Percentiles rank a stretch among this genome's conserved stretches.
Conservation (phyloP, 2,329 filamentous ascomycete species). For the Fusarium sp. region DNA sequence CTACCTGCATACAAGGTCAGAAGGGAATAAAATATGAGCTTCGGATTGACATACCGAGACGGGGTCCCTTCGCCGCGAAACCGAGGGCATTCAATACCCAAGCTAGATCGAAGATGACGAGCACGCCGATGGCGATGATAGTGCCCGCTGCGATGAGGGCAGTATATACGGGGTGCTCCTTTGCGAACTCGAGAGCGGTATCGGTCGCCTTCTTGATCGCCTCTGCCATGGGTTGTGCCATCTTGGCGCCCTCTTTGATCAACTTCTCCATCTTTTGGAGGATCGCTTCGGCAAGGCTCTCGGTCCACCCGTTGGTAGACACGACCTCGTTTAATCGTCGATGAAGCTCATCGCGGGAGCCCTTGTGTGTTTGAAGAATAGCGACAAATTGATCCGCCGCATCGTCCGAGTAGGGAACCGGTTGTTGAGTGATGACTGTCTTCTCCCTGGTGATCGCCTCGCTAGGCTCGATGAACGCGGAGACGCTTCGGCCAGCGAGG, state of each 20-base stretch:
- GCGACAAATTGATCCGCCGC: conserved; percentile 27
- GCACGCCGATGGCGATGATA: conserved; percentile 31
- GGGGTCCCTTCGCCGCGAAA: conserved; percentile 29
- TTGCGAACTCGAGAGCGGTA: conserved; percentile 30
- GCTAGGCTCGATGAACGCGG: rapidly evolving
- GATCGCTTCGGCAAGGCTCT: conserved; percentile 28
- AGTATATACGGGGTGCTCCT: conserved; percentile 32
- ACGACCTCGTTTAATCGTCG: conserved; percentile 17
- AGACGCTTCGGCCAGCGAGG: neutral
- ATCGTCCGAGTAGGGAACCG: conserved; percentile 18
- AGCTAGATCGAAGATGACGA: conserved; percentile 29
- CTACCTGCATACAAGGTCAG: conserved; percentile 14
- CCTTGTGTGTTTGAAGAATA: conserved; percentile 11
- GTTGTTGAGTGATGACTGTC: neutral
- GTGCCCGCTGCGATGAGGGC: conserved; percentile 32
- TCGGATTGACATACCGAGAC: conserved; percentile 22
- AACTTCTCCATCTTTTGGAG: conserved; percentile 31
- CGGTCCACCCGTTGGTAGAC: conserved; percentile 31
- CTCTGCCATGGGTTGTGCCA: conserved; percentile 17
- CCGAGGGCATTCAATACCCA: conserved; percentile 41
- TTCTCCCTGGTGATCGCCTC: neutral
- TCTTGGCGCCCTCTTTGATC: conserved; percentile 17
- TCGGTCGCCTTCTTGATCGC: conserved; percentile 26
- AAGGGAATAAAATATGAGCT: rapidly evolving
- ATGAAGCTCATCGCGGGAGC: neutral